Conservation (phyloP, 1,284 basidiomycete genomes). For the Sphaerobolus stellatus region DNA sequence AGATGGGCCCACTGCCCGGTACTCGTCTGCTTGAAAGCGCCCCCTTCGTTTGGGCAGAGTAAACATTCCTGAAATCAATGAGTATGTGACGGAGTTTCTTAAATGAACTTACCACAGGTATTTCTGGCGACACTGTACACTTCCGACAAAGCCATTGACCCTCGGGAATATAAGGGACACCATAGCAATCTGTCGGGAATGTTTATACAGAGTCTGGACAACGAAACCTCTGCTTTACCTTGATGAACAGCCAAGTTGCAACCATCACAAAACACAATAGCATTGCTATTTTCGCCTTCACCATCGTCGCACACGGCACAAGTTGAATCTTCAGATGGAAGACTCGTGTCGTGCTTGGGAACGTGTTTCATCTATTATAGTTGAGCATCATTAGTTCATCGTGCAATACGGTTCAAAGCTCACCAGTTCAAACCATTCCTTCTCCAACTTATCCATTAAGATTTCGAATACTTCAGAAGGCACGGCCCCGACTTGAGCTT, state of each 20-base stretch:
- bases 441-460: conserved; percentile 95
- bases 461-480: conserved; percentile 92
- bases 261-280: conserved; percentile 99
- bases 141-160: conserved; percentile 99
- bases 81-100: conserved; percentile 2
- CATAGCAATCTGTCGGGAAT: conserved; percentile 87
- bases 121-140: conserved; percentile 97
- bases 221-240: conserved; percentile 51
- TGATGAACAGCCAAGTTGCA: conserved; percentile 99
- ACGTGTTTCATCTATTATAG: conserved; percentile 79
- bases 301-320: conserved; percentile 98
- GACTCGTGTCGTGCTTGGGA: conserved; percentile 77
- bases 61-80: conserved; percentile 69
- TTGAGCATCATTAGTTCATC: background rate
- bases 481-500: conserved; percentile 72
- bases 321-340: conserved; percentile 90
- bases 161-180: conserved; percentile 98
- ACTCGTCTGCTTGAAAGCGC: conserved; percentile 97
- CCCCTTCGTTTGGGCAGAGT: conserved; percentile 94
- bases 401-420: conserved; percentile 24
- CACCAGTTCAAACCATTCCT: conserved; percentile 98
- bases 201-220: too few relatives aligned
- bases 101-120: conserved; percentile 74
- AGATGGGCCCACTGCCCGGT: conserved; percentile 95
- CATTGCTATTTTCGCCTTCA: conserved; percentile 98